Base-by-base conservation (phyloP, 2,329 filamentous ascomycete genomes). In the Trichoderma oligosporum region DNA sequence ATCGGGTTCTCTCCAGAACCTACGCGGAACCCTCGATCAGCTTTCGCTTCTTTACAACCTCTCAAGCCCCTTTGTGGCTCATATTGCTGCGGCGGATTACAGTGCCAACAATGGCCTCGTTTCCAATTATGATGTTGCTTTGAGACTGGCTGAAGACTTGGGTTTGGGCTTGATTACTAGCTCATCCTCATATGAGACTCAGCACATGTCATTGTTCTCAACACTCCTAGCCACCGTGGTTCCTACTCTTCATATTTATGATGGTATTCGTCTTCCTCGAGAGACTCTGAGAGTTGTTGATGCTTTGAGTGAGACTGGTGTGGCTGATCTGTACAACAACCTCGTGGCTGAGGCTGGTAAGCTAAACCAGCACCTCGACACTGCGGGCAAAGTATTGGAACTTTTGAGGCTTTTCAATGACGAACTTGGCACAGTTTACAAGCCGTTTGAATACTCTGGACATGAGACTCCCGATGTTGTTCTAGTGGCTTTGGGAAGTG, bases 201-300 rank as follows among this genome's bases (percentile, higher is more conserved):
- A 99, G 79, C 94, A 99, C 76, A 96, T 96, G 88, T 83, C 91
- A 7, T 76, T 96, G n/a, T 86, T 96, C 66, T 84, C 91, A 1
- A 96, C 91, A 3, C 76, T 96, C 22, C 77, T 96, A 60, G 88
- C 91, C 18, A 85, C 83, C 44, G 76, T 94, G 12, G 71, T 93
- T 25, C 91, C 91, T n/a, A 89, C 88, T 0, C 80, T 96, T 25
- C 91, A 96, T 71, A 84, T 91, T 64, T 96, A 94, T 69, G 91
- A 96, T 69, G 92, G 91, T 60, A 84, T 96, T 57, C 87, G 84
- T 58, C 85, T 93, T 61, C 88, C 88, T 55, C 82, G 90, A 51
- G 91, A 96, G 75, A 94, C 88, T 18, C 84, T 90, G 20, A 82
- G 89, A 49, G 83, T 96, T 53, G 85, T 93, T 45, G 91, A 96